Conservation (phyloP, 352 stramenopile genomes). For the Globisporangium barbulae region DNA sequence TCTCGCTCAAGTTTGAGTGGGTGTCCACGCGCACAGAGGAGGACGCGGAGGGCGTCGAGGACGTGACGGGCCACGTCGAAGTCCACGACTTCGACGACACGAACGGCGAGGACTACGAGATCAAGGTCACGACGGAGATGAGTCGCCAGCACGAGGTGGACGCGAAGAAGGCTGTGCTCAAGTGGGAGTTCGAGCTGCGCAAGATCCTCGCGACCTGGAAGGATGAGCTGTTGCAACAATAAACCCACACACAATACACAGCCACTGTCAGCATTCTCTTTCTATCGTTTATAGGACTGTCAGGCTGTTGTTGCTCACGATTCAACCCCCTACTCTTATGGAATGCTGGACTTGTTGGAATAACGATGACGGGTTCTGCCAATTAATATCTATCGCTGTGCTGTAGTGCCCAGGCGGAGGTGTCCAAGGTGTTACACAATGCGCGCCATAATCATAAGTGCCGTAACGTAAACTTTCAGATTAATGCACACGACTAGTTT, state of each 20-base stretch:
- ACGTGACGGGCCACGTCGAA: constrained; percentile 66
- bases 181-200: constrained; percentile 59
- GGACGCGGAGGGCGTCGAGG: constrained; percentile 37
- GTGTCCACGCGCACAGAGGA: constrained; percentile 31
- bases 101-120: constrained; percentile 76
- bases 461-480: neutral
- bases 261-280: too few relatives aligned
- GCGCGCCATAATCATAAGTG: too few relatives aligned
- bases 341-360: too few relatives aligned
- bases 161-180: constrained; percentile 55
- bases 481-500: constrained; percentile 3
- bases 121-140: constrained; percentile 50
- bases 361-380: too few relatives aligned
- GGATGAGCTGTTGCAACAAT: constrained; percentile 76
- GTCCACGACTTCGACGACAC: constrained; percentile 86
- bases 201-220: constrained; percentile 73
- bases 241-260: constrained; percentile 16
- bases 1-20: constrained; percentile 82
- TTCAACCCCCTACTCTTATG: too few relatives aligned
- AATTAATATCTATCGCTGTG: too few relatives aligned
- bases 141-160: constrained; percentile 43
- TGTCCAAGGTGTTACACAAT: too few relatives aligned
- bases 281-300: too few relatives aligned
- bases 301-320: too few relatives aligned
- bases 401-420: too few relatives aligned